These are phyloP conservation scores for Fusarium sterilihyphosum DNA, from an alignment of 2,329 filamentous ascomycete species.

Conservation along the genomic window DNA sequence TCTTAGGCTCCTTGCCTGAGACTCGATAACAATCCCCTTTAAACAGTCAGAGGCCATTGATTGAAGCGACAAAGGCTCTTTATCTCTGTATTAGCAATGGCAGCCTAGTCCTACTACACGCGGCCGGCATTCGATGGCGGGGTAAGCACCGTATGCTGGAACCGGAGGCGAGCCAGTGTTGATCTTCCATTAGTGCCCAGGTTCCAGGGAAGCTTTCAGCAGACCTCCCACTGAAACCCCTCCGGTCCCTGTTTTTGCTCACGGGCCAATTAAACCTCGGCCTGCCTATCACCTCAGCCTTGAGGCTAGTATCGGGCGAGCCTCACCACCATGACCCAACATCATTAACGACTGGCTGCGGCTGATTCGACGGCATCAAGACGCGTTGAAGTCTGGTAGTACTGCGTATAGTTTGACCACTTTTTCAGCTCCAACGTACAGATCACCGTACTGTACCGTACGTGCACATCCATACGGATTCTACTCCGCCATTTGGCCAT, in stretches of 20 bases:
- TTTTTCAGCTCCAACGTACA: not conserved
- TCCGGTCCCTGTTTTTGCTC: conserved; percentile 2
- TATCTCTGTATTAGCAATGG: not conserved
- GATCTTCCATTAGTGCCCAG: not conserved
- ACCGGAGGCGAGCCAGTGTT: not conserved
- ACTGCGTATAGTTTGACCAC: not conserved
- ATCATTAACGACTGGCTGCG: conserved; percentile 32
- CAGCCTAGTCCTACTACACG: conserved; percentile 26
- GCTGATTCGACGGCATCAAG: conserved; percentile 22
- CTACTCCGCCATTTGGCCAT: conserved; percentile 23
- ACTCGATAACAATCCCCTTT: not conserved
- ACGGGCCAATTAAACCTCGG: conserved; percentile 20
- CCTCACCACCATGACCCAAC: conserved; percentile 42
- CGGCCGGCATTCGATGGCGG: conserved; percentile 35
- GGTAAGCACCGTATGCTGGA: conserved; percentile 23
- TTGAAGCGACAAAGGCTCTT: not conserved
- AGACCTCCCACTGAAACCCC: conserved; percentile 9
- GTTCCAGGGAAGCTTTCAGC: conserved; percentile 14
- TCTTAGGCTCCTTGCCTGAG: not conserved
- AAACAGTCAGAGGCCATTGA: not conserved
- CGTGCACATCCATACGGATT: not conserved
- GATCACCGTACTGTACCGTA: not conserved
- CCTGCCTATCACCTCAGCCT: conserved; percentile 33
- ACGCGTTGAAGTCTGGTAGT: not conserved
- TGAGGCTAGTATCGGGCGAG: conserved; percentile 33